Evolutionary conservation across 129 eudicot genomes (phyloP), one percentile per base, ranked within the genome.

Genomic region (Saposhnikovia divaricata): DNA sequence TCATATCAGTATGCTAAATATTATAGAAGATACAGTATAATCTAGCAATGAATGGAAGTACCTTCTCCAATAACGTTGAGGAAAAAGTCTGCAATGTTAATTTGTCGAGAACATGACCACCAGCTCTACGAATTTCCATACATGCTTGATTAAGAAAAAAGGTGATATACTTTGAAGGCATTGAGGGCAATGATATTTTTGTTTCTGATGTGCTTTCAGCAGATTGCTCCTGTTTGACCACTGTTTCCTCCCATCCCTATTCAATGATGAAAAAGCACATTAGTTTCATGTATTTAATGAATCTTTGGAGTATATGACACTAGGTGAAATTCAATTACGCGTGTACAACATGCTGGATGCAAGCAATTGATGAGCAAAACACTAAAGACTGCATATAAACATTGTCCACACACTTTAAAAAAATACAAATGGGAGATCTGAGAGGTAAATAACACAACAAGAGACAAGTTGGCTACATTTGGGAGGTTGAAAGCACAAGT

Each of bases 231-330:
- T 90, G 92, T 89, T 91, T 94, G 78, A 92, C 93, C 39, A 90
- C 85, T 38, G 91, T 87, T 76, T 92, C 97, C 84, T 94, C 98
- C 98, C 98, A 94, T 43, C 98, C 98, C 98, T 94, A 88, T 59
- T 39, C 81, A 81, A 77, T 39, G 74, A 19, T 78, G 38, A 34
- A 82, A 43, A 80, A 81, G 11, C 75, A 76, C 7, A 75, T 59
- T 40, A 53, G 14, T 31, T 50, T 19, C 15, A 39, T 2, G 27
- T 34, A 18, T 27, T 42, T 44, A 16, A 5, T 11, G 39, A 59
- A 75, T 42, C 34, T 6, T 21, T 0, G 23, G 43, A 40, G 12
- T 6, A 71, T 18, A n/a, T n/a, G 69, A 15, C 1, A 43, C 23
- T 6, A 9, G 19, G 19, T 72, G 25, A 23, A 38, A 42, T 72